Percentiles rank a stretch among this genome's conserved stretches.
Evolutionary conservation across 805 yeast species (phyloP).

Genomic region (Lachancea meyersii): DNA sequence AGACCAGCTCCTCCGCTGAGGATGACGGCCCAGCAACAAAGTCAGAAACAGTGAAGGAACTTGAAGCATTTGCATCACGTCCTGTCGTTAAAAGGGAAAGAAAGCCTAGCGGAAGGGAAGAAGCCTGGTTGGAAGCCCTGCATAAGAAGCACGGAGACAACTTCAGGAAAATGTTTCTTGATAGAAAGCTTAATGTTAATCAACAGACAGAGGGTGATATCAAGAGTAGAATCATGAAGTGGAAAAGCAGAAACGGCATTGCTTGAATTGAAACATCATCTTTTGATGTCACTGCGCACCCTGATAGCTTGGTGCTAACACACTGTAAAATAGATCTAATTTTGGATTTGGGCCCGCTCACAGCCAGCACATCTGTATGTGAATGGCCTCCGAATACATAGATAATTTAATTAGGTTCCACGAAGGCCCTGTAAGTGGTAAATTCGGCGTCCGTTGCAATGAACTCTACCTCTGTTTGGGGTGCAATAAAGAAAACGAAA

Average conservation of each 20-base stretch:
- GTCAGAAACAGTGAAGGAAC: slow-evolving; percentile 59
- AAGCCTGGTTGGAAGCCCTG: slow-evolving; percentile 59
- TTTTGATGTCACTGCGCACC: not conserved
- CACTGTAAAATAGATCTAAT: not conserved
- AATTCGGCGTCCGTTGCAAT: slow-evolving; percentile 47
- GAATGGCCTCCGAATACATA: too few relatives aligned
- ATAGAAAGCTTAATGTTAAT: slow-evolving; percentile 69
- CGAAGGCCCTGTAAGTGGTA: slow-evolving; percentile 86
- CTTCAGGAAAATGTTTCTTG: slow-evolving; percentile 88
- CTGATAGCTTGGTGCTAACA: not conserved
- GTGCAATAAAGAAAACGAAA: slow-evolving; percentile 77
- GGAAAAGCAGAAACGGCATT: slow-evolving; percentile 49
- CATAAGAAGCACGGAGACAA: slow-evolving; percentile 81
- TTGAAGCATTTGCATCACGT: slow-evolving; percentile 54
- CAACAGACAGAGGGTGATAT: slow-evolving; percentile 86
- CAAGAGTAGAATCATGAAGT: slow-evolving; percentile 60
- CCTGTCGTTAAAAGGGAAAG: slow-evolving; percentile 42
- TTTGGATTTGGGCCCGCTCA: not conserved
- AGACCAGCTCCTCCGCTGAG: slow-evolving; percentile 24
- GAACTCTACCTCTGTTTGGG: slow-evolving; percentile 61
- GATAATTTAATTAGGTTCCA: slow-evolving; percentile 46
- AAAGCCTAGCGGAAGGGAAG: slow-evolving; percentile 64
- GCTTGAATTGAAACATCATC: slow-evolving; percentile 13
- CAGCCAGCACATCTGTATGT: not conserved
- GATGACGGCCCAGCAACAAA: slow-evolving; percentile 17